A percentile compares a stretch with the other conserved stretches of the same genome.
phyloP scores from a whole-genome alignment of 2,329 filamentous ascomycete genomes.

The Fusarium sp. region DNA sequence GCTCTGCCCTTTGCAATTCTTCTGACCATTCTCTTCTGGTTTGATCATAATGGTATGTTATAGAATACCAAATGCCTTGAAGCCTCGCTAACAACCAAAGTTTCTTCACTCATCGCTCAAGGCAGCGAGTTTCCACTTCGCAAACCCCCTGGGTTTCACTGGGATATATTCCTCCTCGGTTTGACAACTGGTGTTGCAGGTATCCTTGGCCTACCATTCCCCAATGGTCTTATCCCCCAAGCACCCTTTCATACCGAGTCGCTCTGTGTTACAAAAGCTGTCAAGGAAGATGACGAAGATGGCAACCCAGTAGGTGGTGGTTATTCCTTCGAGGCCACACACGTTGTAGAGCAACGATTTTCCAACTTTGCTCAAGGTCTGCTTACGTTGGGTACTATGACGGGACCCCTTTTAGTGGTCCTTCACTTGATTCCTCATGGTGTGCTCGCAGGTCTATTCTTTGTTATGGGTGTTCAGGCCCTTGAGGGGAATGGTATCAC shows the following conservation, averaged over 20 bases:
- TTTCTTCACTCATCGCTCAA: constrained; percentile 83
- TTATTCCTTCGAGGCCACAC: constrained; percentile 60
- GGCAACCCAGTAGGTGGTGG: constrained; percentile 64
- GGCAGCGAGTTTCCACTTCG: constrained; percentile 83
- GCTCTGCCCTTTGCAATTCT: constrained; percentile 88
- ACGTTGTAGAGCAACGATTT: constrained; percentile 80
- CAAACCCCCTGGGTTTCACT: constrained; percentile 86
- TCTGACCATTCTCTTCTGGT: constrained; percentile 86
- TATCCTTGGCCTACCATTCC: constrained; percentile 79
- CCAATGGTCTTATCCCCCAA: constrained; percentile 85
- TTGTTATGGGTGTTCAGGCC: constrained; percentile 84
- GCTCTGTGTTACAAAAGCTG: constrained; percentile 73
- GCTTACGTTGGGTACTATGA: constrained; percentile 81
- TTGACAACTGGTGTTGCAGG: constrained; percentile 80
- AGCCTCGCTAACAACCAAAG: constrained; percentile 43
- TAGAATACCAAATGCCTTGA: background rate
- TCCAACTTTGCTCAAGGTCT: constrained; percentile 83
- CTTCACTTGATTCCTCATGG: constrained; percentile 82
- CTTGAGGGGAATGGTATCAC: constrained; percentile 82
- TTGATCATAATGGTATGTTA: constrained; percentile 82
- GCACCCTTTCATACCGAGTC: constrained; percentile 84
- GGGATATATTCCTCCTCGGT: constrained; percentile 84
- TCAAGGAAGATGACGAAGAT: constrained; percentile 62
- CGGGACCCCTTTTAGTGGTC: constrained; percentile 75
- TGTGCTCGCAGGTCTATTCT: constrained; percentile 83